Evolutionary conservation across 768 basidiomycete genomes (phyloP).

Genomic region (Rhodocollybia butyracea): DNA sequence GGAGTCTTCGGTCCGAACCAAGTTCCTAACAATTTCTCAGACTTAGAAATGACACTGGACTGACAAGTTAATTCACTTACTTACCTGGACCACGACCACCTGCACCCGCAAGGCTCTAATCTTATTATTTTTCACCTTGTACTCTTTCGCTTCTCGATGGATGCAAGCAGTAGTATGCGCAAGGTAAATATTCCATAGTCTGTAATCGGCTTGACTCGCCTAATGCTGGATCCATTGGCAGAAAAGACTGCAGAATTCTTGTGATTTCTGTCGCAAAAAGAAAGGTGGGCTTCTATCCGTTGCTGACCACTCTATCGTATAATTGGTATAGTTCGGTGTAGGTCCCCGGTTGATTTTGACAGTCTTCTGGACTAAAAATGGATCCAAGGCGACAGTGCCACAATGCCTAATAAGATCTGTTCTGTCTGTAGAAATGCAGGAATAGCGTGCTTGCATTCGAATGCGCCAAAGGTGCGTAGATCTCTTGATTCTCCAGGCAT

Average conservation of each 20-base stretch:
- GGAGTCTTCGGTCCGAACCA: no score
- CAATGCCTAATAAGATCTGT: slow-evolving; percentile 33
- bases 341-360: background rate
- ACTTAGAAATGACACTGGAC: no score
- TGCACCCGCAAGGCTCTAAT: no score
- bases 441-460: slow-evolving; percentile 35
- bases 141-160: no score
- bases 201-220: no score
- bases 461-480: slow-evolving; percentile 32
- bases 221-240: no score
- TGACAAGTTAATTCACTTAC: no score
- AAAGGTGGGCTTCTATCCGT: slow-evolving; percentile 36
- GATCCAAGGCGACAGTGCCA: slow-evolving; percentile 38
- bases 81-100: no score
- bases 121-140: no score
- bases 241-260: slow-evolving; percentile 16
- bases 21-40: no score
- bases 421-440: slow-evolving; percentile 34
- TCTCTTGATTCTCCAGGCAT: background rate
- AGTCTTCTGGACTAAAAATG: slow-evolving; percentile 38
- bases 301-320: slow-evolving; percentile 10
- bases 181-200: no score
- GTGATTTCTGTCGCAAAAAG: slow-evolving; percentile 60
- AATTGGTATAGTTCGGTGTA: background rate
- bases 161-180: no score